Conservation (phyloP, 495 filamentous ascomycete species). For the Bombardia bombarda region DNA sequence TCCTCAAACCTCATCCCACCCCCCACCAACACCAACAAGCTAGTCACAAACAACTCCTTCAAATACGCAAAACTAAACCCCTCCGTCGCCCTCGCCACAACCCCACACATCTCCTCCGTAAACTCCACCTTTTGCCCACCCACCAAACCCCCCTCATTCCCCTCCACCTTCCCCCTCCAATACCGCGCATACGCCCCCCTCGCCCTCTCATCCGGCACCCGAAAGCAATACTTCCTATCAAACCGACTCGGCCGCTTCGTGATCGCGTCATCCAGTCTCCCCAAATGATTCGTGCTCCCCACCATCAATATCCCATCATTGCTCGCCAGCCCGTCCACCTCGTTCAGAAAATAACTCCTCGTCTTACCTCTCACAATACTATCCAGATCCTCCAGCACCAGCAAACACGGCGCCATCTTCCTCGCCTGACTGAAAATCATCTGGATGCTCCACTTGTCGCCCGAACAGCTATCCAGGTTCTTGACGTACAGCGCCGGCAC, state of each 20-base stretch:
- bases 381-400: conserved; percentile 62
- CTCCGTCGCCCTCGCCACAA: conserved; percentile 42
- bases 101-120: conserved; percentile 28
- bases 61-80: conserved; percentile 52
- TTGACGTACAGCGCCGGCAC: conserved; percentile 51
- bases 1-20: conserved; percentile 7
- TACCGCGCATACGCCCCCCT: conserved; percentile 36
- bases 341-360: conserved; percentile 61
- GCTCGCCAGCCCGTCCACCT: conserved; percentile 59
- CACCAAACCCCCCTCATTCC: conserved; percentile 10
- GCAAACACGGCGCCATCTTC: conserved; percentile 41
- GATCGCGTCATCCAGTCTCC: conserved; percentile 52
- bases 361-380: conserved; percentile 46
- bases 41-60: conserved; percentile 47
- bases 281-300: conserved; percentile 55
- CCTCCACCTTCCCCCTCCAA: conserved; percentile 39
- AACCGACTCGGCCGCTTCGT: conserved; percentile 52
- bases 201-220: conserved; percentile 35
- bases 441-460: conserved; percentile 37
- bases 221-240: conserved; percentile 51
- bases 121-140: conserved; percentile 31
- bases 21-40: conserved; percentile 11
- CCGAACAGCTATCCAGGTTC: conserved; percentile 27
- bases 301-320: conserved; percentile 63
- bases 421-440: conserved; percentile 45